Evolutionary conservation across 352 stramenopile species (phyloP), one percentile per base, ranked within the genome.

Genomic region (Globisporangium nagaii): DNA sequence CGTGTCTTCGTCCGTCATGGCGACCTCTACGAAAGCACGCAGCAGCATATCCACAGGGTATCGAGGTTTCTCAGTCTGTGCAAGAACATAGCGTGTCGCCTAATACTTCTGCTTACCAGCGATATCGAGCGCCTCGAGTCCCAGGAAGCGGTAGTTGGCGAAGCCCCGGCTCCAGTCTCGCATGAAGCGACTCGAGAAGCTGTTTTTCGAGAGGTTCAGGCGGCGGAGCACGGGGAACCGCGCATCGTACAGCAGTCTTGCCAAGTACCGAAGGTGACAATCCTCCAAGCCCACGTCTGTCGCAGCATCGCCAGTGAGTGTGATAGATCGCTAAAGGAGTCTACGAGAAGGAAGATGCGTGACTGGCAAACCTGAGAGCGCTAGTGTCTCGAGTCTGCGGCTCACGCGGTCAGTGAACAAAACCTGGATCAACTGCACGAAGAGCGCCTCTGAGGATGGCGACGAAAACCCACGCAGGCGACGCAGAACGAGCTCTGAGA

Each of bases 171-270:
- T 56, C 75, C 70, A 87, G 36, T 87, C 75, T 36, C 75, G 64
- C 53, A 89, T 66, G 56, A 86, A 87, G 15, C 75, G 67, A 56
- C 75, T 86, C 22, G 66, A 79, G 37, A 86, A 89, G 8, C 66
- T 43, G 37, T 84, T 79, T 0, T 48, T 41, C 0, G 71, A 63
- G 27, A 89, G 20, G 17, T 62, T 62, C 0, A 89, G 37, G 42
- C 35, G 32, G 11, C 52, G 27, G 1, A 89, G 49, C 27, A 22
- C 27, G 17, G 65, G 73, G 41, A 86, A 89, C 3, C 57, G 54
- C 9, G 69, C 68, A 17, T 75, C 71, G 59, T 77, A 73, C 43
- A 82, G 70, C 24, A 89, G 53, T 36, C 43, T 51, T 10, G 69
- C 55, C 11, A 89, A 52, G 9, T 81, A 65, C 20, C 66, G 63